Conservation (phyloP, 345 rosid genomes). For the Brassica carinata region DNA sequence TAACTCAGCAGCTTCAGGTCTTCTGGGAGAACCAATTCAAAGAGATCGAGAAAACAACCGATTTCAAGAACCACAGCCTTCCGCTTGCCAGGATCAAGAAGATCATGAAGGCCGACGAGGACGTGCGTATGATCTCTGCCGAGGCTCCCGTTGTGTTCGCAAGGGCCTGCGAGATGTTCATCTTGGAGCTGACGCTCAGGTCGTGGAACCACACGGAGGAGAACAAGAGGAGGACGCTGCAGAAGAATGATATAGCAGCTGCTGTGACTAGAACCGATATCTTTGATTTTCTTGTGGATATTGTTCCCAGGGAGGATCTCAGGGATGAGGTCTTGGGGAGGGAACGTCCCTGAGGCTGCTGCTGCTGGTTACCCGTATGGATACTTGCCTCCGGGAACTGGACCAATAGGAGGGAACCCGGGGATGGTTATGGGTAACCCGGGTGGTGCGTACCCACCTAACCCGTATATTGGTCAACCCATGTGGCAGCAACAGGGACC, state of each 20-base stretch:
- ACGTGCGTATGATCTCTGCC: slow-evolving; percentile 96
- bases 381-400: slow-evolving; percentile 70
- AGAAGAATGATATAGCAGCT: slow-evolving; percentile 95
- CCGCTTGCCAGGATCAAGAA: slow-evolving; percentile 96
- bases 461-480: slow-evolving; percentile 72
- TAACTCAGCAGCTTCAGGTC: slow-evolving; percentile 80
- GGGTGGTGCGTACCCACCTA: slow-evolving; percentile 63
- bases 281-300: slow-evolving; percentile 90
- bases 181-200: slow-evolving; percentile 81
- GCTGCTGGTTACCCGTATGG: slow-evolving; percentile 68
- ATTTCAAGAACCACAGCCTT: slow-evolving; percentile 94
- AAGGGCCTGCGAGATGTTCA: slow-evolving; percentile 98
- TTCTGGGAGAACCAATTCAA: slow-evolving; percentile 87
- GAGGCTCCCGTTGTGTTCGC: slow-evolving; percentile 97
- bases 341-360: slow-evolving; percentile 46
- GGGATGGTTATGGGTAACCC: slow-evolving; percentile 93
- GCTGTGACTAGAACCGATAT: slow-evolving; percentile 94
- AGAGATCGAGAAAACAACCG: slow-evolving; percentile 76
- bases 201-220: slow-evolving; percentile 99
- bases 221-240: slow-evolving; percentile 93
- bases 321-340: slow-evolving; percentile 73
- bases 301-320: slow-evolving; percentile 92
- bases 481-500: slow-evolving; percentile 74
- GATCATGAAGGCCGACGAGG: slow-evolving; percentile 99
- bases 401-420: slow-evolving; percentile 67